Percentiles rank a stretch among this genome's conserved stretches.
These are phyloP conservation scores for Pezicula carpinea DNA, from an alignment of 2,329 filamentous ascomycete species.

Conservation along the genomic window DNA sequence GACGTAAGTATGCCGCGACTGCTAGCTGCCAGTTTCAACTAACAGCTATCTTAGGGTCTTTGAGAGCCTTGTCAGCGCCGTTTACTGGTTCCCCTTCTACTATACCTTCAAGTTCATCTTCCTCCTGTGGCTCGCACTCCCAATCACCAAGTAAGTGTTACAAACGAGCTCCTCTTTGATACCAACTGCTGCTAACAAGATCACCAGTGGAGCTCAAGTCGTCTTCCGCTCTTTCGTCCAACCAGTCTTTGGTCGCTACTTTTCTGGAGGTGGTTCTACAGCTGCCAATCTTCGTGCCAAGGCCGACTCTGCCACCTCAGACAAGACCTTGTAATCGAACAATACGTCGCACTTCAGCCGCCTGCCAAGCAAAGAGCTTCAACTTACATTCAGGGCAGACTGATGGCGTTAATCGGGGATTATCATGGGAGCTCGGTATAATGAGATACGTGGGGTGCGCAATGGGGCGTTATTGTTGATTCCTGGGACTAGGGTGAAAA, in stretches of 20 bases:
- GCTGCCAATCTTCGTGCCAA: constrained; percentile 85
- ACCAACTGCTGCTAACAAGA: constrained; percentile 15
- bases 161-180: background rate
- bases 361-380: constrained; percentile 3
- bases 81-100: constrained; percentile 98
- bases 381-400: constrained; percentile 6
- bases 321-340: constrained; percentile 59
- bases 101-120: constrained; percentile 99
- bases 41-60: constrained; percentile 48
- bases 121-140: constrained; percentile 95
- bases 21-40: background rate
- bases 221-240: constrained; percentile 95
- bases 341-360: background rate
- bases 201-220: constrained; percentile 79
- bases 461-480: constrained; percentile 7
- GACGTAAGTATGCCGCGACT: constrained; percentile 45
- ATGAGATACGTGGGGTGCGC: constrained; percentile 2
- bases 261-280: constrained; percentile 63
- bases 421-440: background rate
- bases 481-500: constrained; percentile 5
- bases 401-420: constrained; percentile 1
- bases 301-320: constrained; percentile 63
- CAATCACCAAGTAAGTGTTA: constrained; percentile 77
- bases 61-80: constrained; percentile 77
- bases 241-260: constrained; percentile 91